Conservation (phyloP, 441 rosid genomes). For the Sinapis alba region DNA sequence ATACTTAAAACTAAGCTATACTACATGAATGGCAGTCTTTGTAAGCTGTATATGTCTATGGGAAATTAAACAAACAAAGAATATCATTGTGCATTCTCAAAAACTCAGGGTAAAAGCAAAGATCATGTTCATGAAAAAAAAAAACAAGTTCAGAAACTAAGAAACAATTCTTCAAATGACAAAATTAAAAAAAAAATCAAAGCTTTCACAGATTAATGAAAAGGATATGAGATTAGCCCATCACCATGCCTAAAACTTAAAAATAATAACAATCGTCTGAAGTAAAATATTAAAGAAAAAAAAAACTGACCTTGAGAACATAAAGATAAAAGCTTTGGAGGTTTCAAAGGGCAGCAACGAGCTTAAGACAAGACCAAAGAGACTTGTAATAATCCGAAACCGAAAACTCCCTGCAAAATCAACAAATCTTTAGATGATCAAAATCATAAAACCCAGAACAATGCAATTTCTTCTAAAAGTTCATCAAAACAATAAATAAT, state of each 20-base stretch:
- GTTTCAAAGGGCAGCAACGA: slow-evolving; percentile 33
- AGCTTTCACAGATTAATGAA: neutral
- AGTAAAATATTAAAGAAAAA: neutral
- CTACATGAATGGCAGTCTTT: too few relatives aligned
- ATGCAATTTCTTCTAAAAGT: slow-evolving; percentile 30
- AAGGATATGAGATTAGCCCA: too few relatives aligned
- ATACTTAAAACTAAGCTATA: too few relatives aligned
- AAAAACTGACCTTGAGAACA: slow-evolving; percentile 33
- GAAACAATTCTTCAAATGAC: neutral
- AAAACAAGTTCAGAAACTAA: neutral
- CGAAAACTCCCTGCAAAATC: slow-evolving; percentile 35
- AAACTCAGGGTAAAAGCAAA: neutral
- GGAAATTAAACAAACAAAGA: too few relatives aligned
- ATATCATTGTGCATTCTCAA: too few relatives aligned
- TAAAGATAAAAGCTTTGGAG: slow-evolving; percentile 24
- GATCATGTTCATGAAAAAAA: neutral
- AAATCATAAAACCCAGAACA: slow-evolving; percentile 28
- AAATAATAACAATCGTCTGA: too few relatives aligned
- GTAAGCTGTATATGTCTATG: too few relatives aligned
- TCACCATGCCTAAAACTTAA: too few relatives aligned
- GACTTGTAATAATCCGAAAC: slow-evolving; percentile 33
- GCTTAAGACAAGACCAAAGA: slow-evolving; percentile 29
- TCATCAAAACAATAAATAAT: slow-evolving; percentile 12
- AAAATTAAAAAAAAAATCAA: too few relatives aligned
- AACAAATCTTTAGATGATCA: neutral